Evolutionary conservation across 2,329 filamentous ascomycete species (phyloP).

Genomic region (Akanthomyces dipterigenus): DNA sequence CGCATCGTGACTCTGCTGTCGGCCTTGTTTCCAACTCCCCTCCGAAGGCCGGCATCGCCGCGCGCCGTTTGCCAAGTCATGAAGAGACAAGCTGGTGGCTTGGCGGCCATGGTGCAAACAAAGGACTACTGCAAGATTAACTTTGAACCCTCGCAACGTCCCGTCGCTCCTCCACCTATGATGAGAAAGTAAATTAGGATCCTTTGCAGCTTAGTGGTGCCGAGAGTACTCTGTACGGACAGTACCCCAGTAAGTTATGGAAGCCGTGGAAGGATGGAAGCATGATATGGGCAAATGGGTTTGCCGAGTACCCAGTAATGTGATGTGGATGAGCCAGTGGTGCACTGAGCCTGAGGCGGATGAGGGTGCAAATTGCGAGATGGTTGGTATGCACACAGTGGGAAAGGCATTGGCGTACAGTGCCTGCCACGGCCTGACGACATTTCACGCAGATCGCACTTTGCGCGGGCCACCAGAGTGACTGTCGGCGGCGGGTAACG

Average conservation of each 20-base stretch:
- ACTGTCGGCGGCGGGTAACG: not conserved
- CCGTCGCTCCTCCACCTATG: not conserved
- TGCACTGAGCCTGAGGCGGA: not conserved
- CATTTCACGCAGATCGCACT: constrained; percentile 3
- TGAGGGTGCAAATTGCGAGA: not conserved
- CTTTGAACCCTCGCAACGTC: not conserved
- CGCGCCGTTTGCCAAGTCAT: not conserved
- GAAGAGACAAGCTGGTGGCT: not conserved
- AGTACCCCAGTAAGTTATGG: too few relatives aligned
- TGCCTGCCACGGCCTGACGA: constrained; percentile 5
- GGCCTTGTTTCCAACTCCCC: not conserved
- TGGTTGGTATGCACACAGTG: not conserved
- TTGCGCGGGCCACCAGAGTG: not conserved
- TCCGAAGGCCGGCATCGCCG: not conserved
- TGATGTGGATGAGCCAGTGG: not conserved
- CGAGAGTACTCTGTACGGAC: too few relatives aligned
- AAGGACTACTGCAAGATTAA: not conserved
- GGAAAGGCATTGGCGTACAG: not conserved
- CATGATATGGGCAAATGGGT: not conserved
- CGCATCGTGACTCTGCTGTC: not conserved
- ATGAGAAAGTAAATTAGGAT: not conserved
- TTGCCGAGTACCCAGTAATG: not conserved
- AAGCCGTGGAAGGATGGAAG: constrained; percentile 7
- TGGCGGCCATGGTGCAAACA: not conserved
- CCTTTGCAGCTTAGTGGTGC: not conserved